Base-by-base conservation (phyloP, 1,284 basidiomycete genomes). In the Cerioporus squamosus region DNA sequence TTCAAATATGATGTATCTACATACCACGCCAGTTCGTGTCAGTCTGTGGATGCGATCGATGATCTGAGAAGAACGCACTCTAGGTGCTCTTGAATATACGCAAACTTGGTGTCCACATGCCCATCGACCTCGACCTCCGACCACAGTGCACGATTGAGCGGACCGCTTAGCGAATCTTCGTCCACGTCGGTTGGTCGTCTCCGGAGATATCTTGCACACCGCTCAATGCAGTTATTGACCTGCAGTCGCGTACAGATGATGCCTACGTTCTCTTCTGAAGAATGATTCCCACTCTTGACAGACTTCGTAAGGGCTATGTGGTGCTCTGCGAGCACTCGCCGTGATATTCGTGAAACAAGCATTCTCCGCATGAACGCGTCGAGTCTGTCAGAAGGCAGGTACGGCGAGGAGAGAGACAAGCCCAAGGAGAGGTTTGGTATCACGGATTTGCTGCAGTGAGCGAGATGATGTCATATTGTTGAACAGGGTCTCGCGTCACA, bases 331-430 rank as follows among this genome's bases (percentile, higher is more conserved):
- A 97, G 81, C 26, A 97, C 94, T 42, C 95, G 85, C 23, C 94
- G 82, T 9, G 94, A 95, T 70, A 97, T 95, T 53, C 95, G 82
- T 3, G 94, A 95, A 45, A 94, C 83, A 9, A 97, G 82, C 95
- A 97, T 97, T 24, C 94, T 85, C 22, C 86, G 85, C 89, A 96
- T 94, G 72, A 96, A 95, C 8, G 90, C 82, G 72, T 97, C 94
- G 15, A 97, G 80, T 52, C 85, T 81, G 55, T 94, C 90, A 0
- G 93, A 87, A 0, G 85, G 79, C 12, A 97, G 81, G 69, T 91
- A 87, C 0, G 84, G 87, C 17, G 93, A 93, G 0, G 91, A 87
- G 8, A 94, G 79, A 8, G 91, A 91, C 39, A 93, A 76, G 10
- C 91, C 91, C 6, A 93, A 81, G 10, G 88, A 87, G 24, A 94